These are phyloP conservation scores for Nemania sp. DNA, from an alignment of 2,329 filamentous ascomycete species.

Conservation along the genomic window DNA sequence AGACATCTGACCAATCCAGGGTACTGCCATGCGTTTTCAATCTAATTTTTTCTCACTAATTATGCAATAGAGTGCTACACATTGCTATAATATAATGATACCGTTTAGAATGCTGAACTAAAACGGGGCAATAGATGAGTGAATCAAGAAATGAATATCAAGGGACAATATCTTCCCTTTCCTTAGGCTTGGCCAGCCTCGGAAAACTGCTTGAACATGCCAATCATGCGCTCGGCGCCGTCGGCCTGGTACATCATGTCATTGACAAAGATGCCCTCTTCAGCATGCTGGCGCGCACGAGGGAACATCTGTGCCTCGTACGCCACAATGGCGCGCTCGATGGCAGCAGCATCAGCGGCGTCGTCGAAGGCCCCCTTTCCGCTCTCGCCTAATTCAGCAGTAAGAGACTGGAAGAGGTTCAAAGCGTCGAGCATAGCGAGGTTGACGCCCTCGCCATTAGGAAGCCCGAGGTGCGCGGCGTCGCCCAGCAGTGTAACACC, in stretches of 20 bases:
- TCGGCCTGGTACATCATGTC: slow-evolving; percentile 15
- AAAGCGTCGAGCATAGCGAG: slow-evolving; percentile 22
- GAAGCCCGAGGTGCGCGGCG: slow-evolving; percentile 20
- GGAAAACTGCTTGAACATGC: slow-evolving; percentile 12
- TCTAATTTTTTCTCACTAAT: too few relatives aligned
- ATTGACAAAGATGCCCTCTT: slow-evolving; percentile 9
- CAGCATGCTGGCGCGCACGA: slow-evolving; percentile 10
- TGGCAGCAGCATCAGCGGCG: background rate
- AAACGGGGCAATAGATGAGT: background rate
- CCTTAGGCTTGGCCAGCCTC: background rate
- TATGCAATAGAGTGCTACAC: too few relatives aligned
- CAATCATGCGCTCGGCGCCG: slow-evolving; percentile 16
- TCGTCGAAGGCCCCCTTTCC: background rate
- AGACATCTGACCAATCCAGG: too few relatives aligned
- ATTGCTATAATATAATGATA: too few relatives aligned
- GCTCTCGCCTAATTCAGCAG: background rate
- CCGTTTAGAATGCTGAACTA: too few relatives aligned
- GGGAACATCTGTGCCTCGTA: slow-evolving; percentile 20
- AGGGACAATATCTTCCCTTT: background rate
- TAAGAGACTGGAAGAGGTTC: slow-evolving; percentile 13
- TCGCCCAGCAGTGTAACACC: slow-evolving; percentile 24
- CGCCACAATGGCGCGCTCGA: slow-evolving; percentile 18
- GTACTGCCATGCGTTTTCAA: too few relatives aligned
- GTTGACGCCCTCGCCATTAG: slow-evolving; percentile 25
- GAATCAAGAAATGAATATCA: background rate